Evolutionary conservation across 1,284 basidiomycete species (phyloP), one percentile per base, ranked within the genome.

Genomic region (Marasmius tenuissimus): DNA sequence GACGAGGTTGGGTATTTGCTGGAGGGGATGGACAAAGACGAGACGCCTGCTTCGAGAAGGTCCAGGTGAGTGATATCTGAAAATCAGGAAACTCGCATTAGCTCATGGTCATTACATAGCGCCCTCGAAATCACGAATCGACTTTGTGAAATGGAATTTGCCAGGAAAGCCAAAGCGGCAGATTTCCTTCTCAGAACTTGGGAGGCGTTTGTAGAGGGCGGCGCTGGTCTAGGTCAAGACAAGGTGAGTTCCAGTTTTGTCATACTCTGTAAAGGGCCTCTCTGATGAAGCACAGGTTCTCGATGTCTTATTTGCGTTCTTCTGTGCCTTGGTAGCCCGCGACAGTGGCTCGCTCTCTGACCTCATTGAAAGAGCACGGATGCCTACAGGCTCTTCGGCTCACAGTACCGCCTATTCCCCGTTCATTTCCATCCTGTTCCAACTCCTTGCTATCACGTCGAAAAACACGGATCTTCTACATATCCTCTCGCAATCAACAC

Each of bases 1-100:
- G 91, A 93, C 63, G 91, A 93, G 68, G 82, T 92, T 2, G 91
- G 91, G 0, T 93, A 93, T 73, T 73, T 93, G 3, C 88, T 92
- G 60, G 91, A 93, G 71, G 91, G 91, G 1, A 80, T 93, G 70
- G 84, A 85, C 33, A 69, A 73, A 4, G 76, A 76, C 12, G 81
- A 79, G 14, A 76, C 80, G 4, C 67, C 87, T 20, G 78, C 82
- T 10, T 78, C 92, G n/a, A 80, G 85, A 52, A 80, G 89, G 67
- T 83, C 86, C 16, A 92, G 87, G 89, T 86, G 56, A 38, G 66
- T 60, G 14, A 40, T 1, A 20, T 42, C 52, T 38, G 59, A 22
- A 40, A 6, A 14, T 56, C 48, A 47, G 12, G n/a, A 39, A 39
- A 4, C 39, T 8, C 10, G 37, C 35, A 48, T 35, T 52, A 63